Base-by-base conservation (phyloP, 805 yeast genomes). In the Kurtzmaniella fragi region DNA sequence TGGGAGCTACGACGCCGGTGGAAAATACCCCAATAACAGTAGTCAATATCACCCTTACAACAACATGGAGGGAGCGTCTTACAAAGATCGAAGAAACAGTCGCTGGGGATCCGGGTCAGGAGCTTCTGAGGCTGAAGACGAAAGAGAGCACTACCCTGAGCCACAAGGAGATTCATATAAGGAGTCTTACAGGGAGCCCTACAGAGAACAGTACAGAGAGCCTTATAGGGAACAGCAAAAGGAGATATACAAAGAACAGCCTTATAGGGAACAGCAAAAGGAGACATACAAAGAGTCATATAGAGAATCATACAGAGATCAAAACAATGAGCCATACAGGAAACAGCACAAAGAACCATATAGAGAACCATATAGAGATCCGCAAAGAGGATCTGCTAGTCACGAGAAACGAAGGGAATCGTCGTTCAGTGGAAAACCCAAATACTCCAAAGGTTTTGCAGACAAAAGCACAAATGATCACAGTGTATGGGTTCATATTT, bases 401-500 rank as follows among this genome's bases (percentile, higher is more conserved):
- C 8, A 20, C 25, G 25, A 20, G 7, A 20, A 20, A 20, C 25
- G 25, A 5, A 5, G 25, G 8, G 25, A 20, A 20, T 20, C 25
- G 25, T 20, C n/a, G n/a, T 13, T 13, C n/a, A 15, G 26, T 8
- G 32, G 12, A 10, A 34, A 16, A 33, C 29, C 15, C 34, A 37
- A 16, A 23, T 13, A 17, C 20, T 35, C 25, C 8, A 20, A 20
- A 20, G 8, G 7, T 5, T 5, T 8, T 8, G 25, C 8, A 20
- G 25, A 20, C 8, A 8, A 20, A 20, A 20, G 25, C 25, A 12
- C 39, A n/a, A 39, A 36, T 30, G 35, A 5, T 6, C 35, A 47
- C 10, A 55, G 56, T 33, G 69, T 69, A 1, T 65, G 71, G 71
- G 55, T 64, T 17, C 44, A 55, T 9, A 52, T 59, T 2, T 44